Evolutionary conservation across 495 filamentous ascomycete species (phyloP).

Genomic region (Mytilinidion resinicola): DNA sequence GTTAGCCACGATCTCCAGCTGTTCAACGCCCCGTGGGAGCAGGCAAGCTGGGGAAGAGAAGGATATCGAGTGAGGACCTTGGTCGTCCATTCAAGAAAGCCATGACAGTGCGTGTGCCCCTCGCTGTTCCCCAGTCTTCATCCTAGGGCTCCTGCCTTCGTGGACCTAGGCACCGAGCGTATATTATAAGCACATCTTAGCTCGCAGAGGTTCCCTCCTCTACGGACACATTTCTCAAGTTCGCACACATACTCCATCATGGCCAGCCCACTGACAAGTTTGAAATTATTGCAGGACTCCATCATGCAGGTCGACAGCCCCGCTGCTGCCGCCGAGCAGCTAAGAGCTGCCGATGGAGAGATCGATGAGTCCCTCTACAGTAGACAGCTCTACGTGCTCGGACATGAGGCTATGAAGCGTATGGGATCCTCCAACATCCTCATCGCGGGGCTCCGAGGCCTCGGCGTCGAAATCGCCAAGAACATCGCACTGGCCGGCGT

Average conservation of each 20-base stretch:
- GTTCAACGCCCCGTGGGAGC: slow-evolving; percentile 30
- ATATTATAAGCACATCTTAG: background rate
- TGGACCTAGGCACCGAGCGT: background rate
- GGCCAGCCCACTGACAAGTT: background rate
- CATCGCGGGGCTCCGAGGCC: slow-evolving; percentile 82
- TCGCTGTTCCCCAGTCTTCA: background rate
- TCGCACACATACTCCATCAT: background rate
- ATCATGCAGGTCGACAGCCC: slow-evolving; percentile 77
- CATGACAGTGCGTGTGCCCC: slow-evolving; percentile 64
- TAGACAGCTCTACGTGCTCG: slow-evolving; percentile 94
- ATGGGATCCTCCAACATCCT: slow-evolving; percentile 97
- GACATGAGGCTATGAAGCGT: slow-evolving; percentile 99
- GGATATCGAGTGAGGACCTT: slow-evolving; percentile 68
- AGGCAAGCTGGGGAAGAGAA: slow-evolving; percentile 79
- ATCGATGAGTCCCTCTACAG: slow-evolving; percentile 99
- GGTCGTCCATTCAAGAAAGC: slow-evolving; percentile 69
- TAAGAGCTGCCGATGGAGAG: slow-evolving; percentile 54
- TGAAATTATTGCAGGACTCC: slow-evolving; percentile 48
- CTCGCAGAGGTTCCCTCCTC: background rate
- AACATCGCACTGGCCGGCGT: slow-evolving; percentile 97
- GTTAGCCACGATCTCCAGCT: slow-evolving; percentile 15
- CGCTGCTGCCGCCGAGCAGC: slow-evolving; percentile 48
- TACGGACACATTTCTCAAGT: background rate
- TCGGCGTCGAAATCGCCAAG: slow-evolving; percentile 98
- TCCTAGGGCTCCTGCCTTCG: background rate